Conservation (phyloP, 306 rosid genomes). For the Vicia faba region DNA sequence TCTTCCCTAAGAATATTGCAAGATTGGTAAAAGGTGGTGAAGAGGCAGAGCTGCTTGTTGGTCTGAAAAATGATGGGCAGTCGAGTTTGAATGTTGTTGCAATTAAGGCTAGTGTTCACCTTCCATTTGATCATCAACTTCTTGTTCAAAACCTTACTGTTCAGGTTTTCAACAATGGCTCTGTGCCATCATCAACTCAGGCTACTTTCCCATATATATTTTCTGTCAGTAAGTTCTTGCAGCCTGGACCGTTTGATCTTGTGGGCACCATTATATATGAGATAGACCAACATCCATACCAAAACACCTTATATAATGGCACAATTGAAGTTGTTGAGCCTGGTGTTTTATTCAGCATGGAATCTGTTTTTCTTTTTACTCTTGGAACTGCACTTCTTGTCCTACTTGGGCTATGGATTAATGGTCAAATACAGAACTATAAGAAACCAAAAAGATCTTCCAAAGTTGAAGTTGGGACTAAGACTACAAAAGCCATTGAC, state of each 20-base stretch:
- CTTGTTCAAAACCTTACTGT: slow-evolving; percentile 89
- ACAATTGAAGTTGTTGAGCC: slow-evolving; percentile 83
- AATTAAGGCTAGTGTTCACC: slow-evolving; percentile 81
- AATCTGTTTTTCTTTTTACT: slow-evolving; percentile 79
- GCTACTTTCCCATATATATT: slow-evolving; percentile 34
- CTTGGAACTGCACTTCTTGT: slow-evolving; percentile 79
- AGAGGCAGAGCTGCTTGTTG: slow-evolving; percentile 22
- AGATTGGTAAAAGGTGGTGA: slow-evolving; percentile 16
- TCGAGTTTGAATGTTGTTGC: slow-evolving; percentile 59
- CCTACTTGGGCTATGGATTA: slow-evolving; percentile 75
- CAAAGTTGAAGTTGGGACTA: slow-evolving; percentile 94
- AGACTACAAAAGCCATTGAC: slow-evolving; percentile 66
- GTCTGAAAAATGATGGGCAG: slow-evolving; percentile 20
- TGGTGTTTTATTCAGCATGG: slow-evolving; percentile 70
- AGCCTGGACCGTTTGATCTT: slow-evolving; percentile 93
- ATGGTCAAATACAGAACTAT: slow-evolving; percentile 75
- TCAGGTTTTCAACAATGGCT: slow-evolving; percentile 76
- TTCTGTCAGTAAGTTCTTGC: slow-evolving; percentile 83
- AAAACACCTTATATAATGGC: slow-evolving; percentile 80
- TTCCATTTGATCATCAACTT: slow-evolving; percentile 66
- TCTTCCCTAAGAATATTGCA: slow-evolving; percentile 12
- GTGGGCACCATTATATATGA: slow-evolving; percentile 81
- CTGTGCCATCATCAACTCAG: slow-evolving; percentile 72
- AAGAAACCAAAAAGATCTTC: slow-evolving; percentile 92
- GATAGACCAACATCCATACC: slow-evolving; percentile 76